Percentiles rank a stretch among this genome's conserved stretches.
These are phyloP conservation scores for Pichia kudriavzevii DNA, from an alignment of 1,139 yeast species.

Conservation along the genomic window DNA sequence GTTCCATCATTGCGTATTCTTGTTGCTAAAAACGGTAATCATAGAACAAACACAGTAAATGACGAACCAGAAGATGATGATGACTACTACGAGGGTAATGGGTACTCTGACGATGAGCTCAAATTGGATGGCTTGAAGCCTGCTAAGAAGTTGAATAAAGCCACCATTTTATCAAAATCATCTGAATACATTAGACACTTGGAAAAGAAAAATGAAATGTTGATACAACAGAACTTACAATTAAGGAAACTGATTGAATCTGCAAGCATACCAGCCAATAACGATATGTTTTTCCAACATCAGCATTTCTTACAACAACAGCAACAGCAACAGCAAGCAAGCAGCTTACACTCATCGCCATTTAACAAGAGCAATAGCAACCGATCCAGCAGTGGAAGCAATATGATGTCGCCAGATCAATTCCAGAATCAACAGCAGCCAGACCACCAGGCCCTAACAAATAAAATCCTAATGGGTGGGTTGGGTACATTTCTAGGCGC, in stretches of 20 bases:
- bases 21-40: constrained; percentile 27
- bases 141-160: constrained; percentile 53
- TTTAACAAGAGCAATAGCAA: constrained; percentile 10
- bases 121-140: constrained; percentile 54
- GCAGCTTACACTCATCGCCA: constrained; percentile 18
- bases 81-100: constrained; percentile 35
- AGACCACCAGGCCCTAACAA: constrained; percentile 22
- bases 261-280: constrained; percentile 5
- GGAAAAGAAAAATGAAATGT: constrained; percentile 40
- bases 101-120: constrained; percentile 34
- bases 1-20: constrained; percentile 57
- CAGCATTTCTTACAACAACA: constrained; percentile 10
- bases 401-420: constrained; percentile 13
- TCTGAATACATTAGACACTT: constrained; percentile 44
- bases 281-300: constrained; percentile 4
- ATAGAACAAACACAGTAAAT: constrained; percentile 23
- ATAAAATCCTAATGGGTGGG: constrained; percentile 45
- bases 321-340: constrained; percentile 12
- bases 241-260: constrained; percentile 26
- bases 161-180: constrained; percentile 53
- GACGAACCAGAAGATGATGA: constrained; percentile 26
- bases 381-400: constrained; percentile 9
- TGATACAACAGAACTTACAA: constrained; percentile 37
- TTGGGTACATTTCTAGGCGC: constrained; percentile 48
- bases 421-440: constrained; percentile 15